phyloP scores from a whole-genome alignment of 2,329 filamentous ascomycete species.

The Fusarium falciforme region DNA sequence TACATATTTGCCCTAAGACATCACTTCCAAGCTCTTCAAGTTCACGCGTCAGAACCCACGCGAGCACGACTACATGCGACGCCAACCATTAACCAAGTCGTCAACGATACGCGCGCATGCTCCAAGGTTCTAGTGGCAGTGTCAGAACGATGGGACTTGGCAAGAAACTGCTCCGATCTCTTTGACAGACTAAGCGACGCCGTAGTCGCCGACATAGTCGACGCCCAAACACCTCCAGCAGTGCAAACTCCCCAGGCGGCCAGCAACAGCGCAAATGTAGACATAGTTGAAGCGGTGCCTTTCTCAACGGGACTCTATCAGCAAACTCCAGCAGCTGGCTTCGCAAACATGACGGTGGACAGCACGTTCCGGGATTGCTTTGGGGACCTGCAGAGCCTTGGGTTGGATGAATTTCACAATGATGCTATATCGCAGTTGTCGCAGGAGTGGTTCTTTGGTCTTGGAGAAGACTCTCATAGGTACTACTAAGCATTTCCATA shows the following conservation, averaged over 20 bases:
- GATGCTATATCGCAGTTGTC: conserved; percentile 43
- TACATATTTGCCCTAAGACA: conserved; percentile 57
- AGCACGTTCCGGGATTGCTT: conserved; percentile 54
- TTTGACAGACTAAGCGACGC: conserved; percentile 58
- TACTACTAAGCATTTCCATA: conserved; percentile 16
- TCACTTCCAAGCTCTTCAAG: conserved; percentile 50
- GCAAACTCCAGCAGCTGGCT: not conserved
- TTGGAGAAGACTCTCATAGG: conserved; percentile 25
- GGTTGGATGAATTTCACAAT: conserved; percentile 39
- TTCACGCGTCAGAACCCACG: not conserved
- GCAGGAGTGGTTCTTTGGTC: conserved; percentile 37
- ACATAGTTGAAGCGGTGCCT: conserved; percentile 5
- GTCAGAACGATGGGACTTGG: conserved; percentile 55
- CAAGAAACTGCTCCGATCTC: conserved; percentile 54
- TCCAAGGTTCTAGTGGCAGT: conserved; percentile 59
- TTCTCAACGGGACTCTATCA: conserved; percentile 6
- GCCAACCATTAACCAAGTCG: conserved; percentile 55
- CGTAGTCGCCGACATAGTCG: conserved; percentile 54
- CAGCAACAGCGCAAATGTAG: not conserved
- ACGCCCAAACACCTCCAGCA: conserved; percentile 1
- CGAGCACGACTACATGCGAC: conserved; percentile 41
- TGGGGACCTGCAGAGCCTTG: conserved; percentile 41
- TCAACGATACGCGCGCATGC: conserved; percentile 56
- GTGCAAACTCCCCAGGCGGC: not conserved
- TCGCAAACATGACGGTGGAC: conserved; percentile 49